phyloP scores from a whole-genome alignment of 176 grass and related monocot species.

The Tillandsia fasciculata region DNA sequence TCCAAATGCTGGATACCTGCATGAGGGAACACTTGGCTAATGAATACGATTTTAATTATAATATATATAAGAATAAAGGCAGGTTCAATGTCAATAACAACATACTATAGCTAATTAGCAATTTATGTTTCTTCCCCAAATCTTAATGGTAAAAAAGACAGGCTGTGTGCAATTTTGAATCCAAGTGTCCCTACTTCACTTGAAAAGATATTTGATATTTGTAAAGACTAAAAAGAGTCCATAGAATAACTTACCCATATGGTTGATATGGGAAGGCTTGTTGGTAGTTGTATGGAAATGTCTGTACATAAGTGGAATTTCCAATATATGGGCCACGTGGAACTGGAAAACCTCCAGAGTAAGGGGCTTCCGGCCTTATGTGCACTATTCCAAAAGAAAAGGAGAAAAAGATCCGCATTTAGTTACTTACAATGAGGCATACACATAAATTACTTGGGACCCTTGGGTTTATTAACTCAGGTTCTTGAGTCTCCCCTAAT shows the following conservation, averaged over 20 bases:
- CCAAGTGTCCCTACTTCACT: not conserved
- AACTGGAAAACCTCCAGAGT: conserved; percentile 49
- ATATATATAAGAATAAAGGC: not conserved
- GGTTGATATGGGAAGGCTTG: conserved; percentile 52
- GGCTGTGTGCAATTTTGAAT: not conserved
- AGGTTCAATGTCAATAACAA: not conserved
- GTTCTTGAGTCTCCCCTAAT: too few species aligned
- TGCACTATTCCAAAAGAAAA: conserved; percentile 46
- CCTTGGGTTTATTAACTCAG: too few species aligned
- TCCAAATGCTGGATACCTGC: conserved; percentile 66
- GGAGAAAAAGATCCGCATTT: conserved; percentile 24
- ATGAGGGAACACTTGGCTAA: conserved; percentile 17
- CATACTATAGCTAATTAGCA: not conserved
- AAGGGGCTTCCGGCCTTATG: conserved; percentile 49
- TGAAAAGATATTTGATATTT: not conserved
- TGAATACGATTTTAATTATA: not conserved
- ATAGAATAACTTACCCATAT: conserved; percentile 55
- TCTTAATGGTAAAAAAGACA: too few species aligned
- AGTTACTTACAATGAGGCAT: conserved; percentile 12
- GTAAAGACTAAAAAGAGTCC: conserved; percentile 13
- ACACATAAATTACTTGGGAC: not conserved
- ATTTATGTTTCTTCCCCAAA: too few species aligned
- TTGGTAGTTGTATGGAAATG: conserved; percentile 47
- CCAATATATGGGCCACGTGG: conserved; percentile 50
- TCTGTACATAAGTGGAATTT: conserved; percentile 59